Evolutionary conservation across 2,329 filamentous ascomycete species (phyloP).

Genomic region (Cytospora mali): DNA sequence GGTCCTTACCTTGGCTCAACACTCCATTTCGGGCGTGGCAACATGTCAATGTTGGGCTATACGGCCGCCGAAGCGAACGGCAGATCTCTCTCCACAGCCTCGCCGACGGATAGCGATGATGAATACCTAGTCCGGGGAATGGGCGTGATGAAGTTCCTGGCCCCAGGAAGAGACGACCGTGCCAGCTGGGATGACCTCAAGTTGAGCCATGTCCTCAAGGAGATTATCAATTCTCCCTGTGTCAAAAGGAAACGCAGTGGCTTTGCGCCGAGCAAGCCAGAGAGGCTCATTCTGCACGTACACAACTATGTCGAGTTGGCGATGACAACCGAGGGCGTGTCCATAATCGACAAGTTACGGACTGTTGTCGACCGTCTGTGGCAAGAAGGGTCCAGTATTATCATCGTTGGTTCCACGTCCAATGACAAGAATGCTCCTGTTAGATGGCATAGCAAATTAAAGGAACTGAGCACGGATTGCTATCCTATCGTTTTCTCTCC

Average conservation of each 20-base stretch:
- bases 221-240: conserved; percentile 55
- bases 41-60: conserved; percentile 59
- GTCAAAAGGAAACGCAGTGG: conserved; percentile 35
- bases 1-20: conserved; percentile 70
- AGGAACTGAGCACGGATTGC: conserved; percentile 38
- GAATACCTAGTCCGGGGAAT: conserved; percentile 28
- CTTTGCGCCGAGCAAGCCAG: conserved; percentile 21
- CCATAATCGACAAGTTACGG: conserved; percentile 71
- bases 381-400: conserved; percentile 69
- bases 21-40: conserved; percentile 49
- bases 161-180: conserved; percentile 45
- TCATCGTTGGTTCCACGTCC: conserved; percentile 76
- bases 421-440: conserved; percentile 51
- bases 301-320: conserved; percentile 81
- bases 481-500: conserved; percentile 30
- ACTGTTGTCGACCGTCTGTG: conserved; percentile 72
- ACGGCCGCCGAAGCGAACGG: conserved; percentile 58
- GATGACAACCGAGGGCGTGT: conserved; percentile 67
- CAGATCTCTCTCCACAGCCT: conserved; percentile 45
- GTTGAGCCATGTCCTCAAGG: conserved; percentile 58
- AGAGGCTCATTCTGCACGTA: conserved; percentile 70
- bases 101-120: conserved; percentile 47
- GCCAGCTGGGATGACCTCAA: conserved; percentile 62
- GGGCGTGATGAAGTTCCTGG: conserved; percentile 34
- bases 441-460: conserved; percentile 35